phyloP scores from a whole-genome alignment of 495 filamentous ascomycete genomes.

The Trichoderma asperelloides region DNA sequence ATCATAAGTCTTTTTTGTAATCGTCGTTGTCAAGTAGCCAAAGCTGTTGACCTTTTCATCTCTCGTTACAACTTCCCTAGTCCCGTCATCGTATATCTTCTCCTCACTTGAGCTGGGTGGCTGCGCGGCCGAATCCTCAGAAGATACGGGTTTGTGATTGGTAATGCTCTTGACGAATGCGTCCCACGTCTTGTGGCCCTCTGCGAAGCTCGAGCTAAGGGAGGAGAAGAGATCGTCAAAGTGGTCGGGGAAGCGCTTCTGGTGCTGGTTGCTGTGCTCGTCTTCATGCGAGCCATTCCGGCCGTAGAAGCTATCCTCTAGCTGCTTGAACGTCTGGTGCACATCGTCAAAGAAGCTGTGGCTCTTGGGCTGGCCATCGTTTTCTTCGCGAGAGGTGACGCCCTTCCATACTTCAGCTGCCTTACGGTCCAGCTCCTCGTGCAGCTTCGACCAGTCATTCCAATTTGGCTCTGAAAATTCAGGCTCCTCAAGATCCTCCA shows the following conservation, averaged over 20 bases:
- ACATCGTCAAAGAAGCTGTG: background rate
- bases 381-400: background rate
- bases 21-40: slow-evolving; percentile 13
- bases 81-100: background rate
- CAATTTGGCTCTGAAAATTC: background rate
- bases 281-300: background rate
- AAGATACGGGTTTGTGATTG: background rate
- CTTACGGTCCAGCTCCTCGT: slow-evolving; percentile 1
- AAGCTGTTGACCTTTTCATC: slow-evolving; percentile 13
- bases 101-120: background rate
- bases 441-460: background rate
- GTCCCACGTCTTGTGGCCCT: slow-evolving; percentile 8
- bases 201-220: background rate
- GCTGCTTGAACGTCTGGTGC: background rate
- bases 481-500: background rate
- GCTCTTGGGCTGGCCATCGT: background rate
- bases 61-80: slow-evolving; percentile 9
- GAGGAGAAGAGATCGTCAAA: background rate
- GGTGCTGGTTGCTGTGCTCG: background rate
- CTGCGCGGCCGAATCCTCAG: background rate
- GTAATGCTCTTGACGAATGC: background rate
- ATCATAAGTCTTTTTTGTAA: slow-evolving; percentile 9
- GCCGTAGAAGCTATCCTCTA: slow-evolving; percentile 1
- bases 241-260: background rate
- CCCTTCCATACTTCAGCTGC: slow-evolving; percentile 2